Evolutionary conservation across 208 protist species (phyloP), one percentile per base, ranked within the genome.

Genomic region (Leishmania arabica): DNA sequence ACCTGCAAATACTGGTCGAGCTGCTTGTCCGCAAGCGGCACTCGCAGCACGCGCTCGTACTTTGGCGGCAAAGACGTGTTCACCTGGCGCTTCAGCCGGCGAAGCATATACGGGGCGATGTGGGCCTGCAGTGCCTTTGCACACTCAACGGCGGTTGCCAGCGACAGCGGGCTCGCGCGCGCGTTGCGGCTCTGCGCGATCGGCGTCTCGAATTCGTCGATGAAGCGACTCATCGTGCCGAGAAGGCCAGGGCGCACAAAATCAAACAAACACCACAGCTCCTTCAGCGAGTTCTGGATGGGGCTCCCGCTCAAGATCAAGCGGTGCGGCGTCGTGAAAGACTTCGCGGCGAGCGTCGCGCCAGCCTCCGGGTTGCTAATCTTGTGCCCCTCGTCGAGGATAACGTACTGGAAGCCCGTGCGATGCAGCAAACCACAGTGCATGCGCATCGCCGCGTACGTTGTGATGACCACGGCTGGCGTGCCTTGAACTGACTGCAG

Each of bases 241-340:
- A 99, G 91, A 40, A 98, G 88, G 9, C 99, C 99, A 2, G 99
- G 99, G 65, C 92, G 96, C 19, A 99, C 95, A 93, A 99, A 99
- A 87, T 99, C 99, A 89, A 99, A 99, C 15, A 99, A 82, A 47
- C 98, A 99, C 99, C 99, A 99, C 60, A 99, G 90, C 90, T 99
- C 99, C 72, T 92, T 96, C 31, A 99, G 90, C 70, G 98, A 98
- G 91, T 99, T 99, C 84, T 99, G 99, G 51, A 99, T 99, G 4
- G 99, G 99, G 45, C 95, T 98, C 13, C 99, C 99, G 7, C 92
- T 97, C 8, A 99, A 83, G 77, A 99, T 97, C 27, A 99, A 65
- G 3, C 99, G 88, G 77, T 99, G 97, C 27, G 90, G 90, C 37
- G 98, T 99, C 42, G 96, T 81, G 62, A 99, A 95, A 37, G 91